These are phyloP conservation scores for Onygena corvina DNA, from an alignment of 2,329 filamentous ascomycete species.

Conservation along the genomic window DNA sequence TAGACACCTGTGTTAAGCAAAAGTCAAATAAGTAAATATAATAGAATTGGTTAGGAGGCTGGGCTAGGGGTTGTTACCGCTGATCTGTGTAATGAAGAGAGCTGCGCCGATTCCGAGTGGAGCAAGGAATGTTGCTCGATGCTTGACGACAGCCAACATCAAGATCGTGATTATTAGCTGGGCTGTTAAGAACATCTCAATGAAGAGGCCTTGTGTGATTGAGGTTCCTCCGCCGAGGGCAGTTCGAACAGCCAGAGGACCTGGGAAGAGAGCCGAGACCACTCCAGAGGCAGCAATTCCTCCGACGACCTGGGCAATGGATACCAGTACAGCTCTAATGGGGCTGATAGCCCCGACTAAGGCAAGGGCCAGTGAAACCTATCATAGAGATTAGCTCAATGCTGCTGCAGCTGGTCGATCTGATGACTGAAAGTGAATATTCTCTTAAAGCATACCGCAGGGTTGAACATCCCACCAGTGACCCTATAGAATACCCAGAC, in stretches of 20 bases:
- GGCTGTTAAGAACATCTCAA: conserved; percentile 55
- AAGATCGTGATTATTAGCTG: conserved; percentile 53
- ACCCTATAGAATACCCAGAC: conserved; percentile 45
- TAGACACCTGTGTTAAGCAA: conserved; percentile 28
- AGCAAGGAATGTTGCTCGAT: conserved; percentile 58
- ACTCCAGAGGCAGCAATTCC: conserved; percentile 49
- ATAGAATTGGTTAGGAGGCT: background rate
- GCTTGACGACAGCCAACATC: conserved; percentile 62
- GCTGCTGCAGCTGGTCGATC: background rate
- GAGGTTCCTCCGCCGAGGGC: conserved; percentile 42
- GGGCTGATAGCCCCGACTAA: conserved; percentile 47
- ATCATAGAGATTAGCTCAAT: background rate
- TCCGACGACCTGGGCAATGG: conserved; percentile 47
- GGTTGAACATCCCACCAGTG: conserved; percentile 42
- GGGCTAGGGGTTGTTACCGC: conserved; percentile 24
- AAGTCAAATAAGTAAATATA: background rate
- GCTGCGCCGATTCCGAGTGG: conserved; percentile 60
- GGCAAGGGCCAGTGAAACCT: conserved; percentile 49
- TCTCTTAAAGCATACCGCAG: conserved; percentile 27
- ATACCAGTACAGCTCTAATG: conserved; percentile 41
- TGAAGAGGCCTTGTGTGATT: conserved; percentile 49
- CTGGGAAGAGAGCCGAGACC: conserved; percentile 47
- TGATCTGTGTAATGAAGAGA: conserved; percentile 50
- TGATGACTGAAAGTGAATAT: background rate
- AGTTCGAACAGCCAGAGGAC: conserved; percentile 45